Conservation (phyloP, 352 stramenopile species). For the Globisporangium echinulatum region DNA sequence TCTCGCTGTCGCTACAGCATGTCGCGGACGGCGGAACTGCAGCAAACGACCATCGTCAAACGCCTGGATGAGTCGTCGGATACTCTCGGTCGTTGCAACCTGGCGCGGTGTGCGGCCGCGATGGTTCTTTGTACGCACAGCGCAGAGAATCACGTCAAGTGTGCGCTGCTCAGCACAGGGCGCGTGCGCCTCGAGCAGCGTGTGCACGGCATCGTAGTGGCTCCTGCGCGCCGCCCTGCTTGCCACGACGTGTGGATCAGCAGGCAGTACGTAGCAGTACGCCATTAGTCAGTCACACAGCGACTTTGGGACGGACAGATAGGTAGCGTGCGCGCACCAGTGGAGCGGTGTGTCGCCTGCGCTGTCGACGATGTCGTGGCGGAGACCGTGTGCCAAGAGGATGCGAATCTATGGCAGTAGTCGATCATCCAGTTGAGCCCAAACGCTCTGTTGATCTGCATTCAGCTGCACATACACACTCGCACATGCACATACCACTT, state of each 20-base stretch:
- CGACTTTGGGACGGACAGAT: too few species aligned
- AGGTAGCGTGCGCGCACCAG: constrained; percentile 26
- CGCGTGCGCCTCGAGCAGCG: constrained; percentile 37
- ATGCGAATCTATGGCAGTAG: constrained; percentile 29
- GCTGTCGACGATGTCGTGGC: constrained; percentile 33
- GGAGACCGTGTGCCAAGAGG: constrained; percentile 36
- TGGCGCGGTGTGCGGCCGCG: constrained; percentile 34
- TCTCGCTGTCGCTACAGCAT: not conserved
- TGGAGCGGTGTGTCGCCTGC: constrained; percentile 57
- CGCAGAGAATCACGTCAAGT: constrained; percentile 22
- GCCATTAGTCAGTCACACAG: too few species aligned
- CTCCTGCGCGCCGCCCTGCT: constrained; percentile 49
- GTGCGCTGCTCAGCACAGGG: constrained; percentile 19
- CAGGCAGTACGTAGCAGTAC: not conserved
- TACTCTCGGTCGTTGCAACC: constrained; percentile 36
- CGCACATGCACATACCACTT: constrained; percentile 28
- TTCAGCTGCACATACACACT: too few species aligned
- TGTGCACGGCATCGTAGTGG: constrained; percentile 50
- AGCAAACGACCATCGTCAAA: constrained; percentile 40
- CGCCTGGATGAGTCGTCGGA: constrained; percentile 33
- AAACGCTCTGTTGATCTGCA: too few species aligned
- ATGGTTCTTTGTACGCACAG: constrained; percentile 38
- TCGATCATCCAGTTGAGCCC: too few species aligned
- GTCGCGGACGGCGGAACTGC: constrained; percentile 19
- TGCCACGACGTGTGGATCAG: not conserved